A percentile compares a stretch with the other conserved stretches of the same genome.
Conservation (phyloP, 2,329 filamentous ascomycete species). For the Fusarium sterilihyphosum region DNA sequence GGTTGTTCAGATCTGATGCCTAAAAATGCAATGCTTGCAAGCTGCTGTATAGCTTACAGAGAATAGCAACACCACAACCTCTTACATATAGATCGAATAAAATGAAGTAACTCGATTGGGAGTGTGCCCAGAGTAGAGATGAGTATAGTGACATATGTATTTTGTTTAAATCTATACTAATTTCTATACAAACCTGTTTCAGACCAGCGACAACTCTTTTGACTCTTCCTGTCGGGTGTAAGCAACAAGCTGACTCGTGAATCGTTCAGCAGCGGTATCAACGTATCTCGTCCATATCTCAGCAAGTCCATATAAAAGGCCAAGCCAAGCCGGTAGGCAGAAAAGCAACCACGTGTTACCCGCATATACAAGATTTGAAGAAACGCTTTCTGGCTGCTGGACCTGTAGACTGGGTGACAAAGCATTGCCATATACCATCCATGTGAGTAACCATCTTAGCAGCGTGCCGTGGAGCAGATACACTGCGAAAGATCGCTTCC, state of each 20-base stretch:
- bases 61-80: neutral
- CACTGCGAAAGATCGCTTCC: neutral
- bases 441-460: neutral
- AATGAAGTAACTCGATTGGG: neutral
- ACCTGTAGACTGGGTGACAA: neutral
- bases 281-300: neutral
- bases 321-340: neutral
- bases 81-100: neutral
- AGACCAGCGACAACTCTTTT: neutral
- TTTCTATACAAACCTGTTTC: too few relatives aligned
- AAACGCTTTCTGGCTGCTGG: neutral
- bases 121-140: rapidly evolving
- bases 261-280: neutral
- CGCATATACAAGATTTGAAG: neutral
- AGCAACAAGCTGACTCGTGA: neutral
- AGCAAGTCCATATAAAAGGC: neutral
- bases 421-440: neutral
- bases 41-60: too few relatives aligned
- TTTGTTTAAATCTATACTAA: neutral
- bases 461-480: neutral
- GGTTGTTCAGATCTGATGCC: neutral
- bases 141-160: neutral
- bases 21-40: neutral
- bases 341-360: neutral
- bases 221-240: neutral